Percentiles rank a stretch among this genome's conserved stretches.
These are phyloP conservation scores for Tetrahymena borealis DNA, from an alignment of 73 alveolate genomes.

Conservation along the genomic window DNA sequence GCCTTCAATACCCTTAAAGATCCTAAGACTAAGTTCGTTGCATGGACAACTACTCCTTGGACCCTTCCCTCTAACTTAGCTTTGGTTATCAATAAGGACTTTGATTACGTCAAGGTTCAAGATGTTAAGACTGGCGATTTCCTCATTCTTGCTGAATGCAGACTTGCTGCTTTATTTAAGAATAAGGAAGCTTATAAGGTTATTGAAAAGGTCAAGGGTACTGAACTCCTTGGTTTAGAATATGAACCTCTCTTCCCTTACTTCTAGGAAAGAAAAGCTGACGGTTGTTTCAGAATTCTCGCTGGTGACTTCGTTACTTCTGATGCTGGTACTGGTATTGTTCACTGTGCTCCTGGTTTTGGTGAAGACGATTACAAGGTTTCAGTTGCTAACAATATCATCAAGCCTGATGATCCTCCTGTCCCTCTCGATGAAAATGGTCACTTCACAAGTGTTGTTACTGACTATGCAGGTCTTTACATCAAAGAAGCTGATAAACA, in stretches of 20 bases:
- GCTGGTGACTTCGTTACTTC: conserved; percentile 92
- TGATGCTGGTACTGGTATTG: conserved; percentile 99
- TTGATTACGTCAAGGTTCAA: conserved; percentile 75
- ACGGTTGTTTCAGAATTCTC: conserved; percentile 88
- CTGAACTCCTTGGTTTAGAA: conserved; percentile 76
- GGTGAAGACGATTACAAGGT: conserved; percentile 99
- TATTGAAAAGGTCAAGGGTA: conserved; percentile 63
- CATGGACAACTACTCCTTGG: conserved; percentile 99
- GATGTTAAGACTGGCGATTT: conserved; percentile 54
- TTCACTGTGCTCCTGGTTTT: conserved; percentile 99
- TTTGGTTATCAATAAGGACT: conserved; percentile 88
- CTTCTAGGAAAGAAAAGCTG: conserved; percentile 66
- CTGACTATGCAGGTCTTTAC: conserved; percentile 86
- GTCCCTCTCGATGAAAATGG: conserved; percentile 98
- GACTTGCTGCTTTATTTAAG: conserved; percentile 65
- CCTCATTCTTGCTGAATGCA: conserved; percentile 81
- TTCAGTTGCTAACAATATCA: conserved; percentile 66
- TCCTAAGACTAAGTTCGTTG: conserved; percentile 80
- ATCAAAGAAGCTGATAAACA: conserved; percentile 93
- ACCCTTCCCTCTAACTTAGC: conserved; percentile 97
- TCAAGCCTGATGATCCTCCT: conserved; percentile 85
- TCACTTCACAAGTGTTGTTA: conserved; percentile 81
- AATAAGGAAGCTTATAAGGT: conserved; percentile 29
- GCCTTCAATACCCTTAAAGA: conserved; percentile 89
- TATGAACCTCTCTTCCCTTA: conserved; percentile 95